Base-by-base conservation (phyloP, 139 green algal genomes). In the Micractinium sp. region DNA sequence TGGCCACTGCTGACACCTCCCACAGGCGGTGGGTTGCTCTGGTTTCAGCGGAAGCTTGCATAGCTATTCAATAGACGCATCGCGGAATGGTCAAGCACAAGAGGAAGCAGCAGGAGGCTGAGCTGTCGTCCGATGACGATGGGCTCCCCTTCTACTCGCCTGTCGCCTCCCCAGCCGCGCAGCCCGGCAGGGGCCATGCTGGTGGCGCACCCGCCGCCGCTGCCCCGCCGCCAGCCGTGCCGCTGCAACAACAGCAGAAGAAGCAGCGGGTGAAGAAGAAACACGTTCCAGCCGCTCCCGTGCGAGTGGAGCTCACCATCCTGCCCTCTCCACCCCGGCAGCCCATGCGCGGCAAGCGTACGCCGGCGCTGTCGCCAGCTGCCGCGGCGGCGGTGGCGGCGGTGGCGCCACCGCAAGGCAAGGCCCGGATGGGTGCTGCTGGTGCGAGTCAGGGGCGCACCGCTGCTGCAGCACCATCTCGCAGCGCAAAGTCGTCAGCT, bases 221-320 rank as follows among this genome's bases (percentile, higher is more conserved):
- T 9, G 19, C 33, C 33, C 33, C 33, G 16, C 12, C 74, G 5
- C 16, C 15, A 29, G 33, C 2, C 12, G n/a, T 41, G 74, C 33
- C n/a, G 23, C 39, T 2, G n/a, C 33, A 36, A 27, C 71, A 77
- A 16, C 71, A 80, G 33, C 74, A 80, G 74, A 33, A 47, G 16
- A 36, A 47, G 15, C 74, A 53, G 74, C 74, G 53, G 74, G n/a
- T 14, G 35, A 16, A 41, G 74, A 36, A 80, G 74, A 33, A 53
- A n/a, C 74, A 80, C 33, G 14, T 47, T 14, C 74, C 74, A 38
- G 25, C 74, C 1, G 33, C 33, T 27, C 74, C 77, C 1, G 77
- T 83, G 77, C 27, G 77, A n/a, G 77, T 83, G 12, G 77, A 63
- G 39, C 41, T 83, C 25, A 60, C 41, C 77, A 83, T 83, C 39